Percentiles rank a stretch among this genome's conserved stretches.
Conservation (phyloP, 345 rosid genomes). For the Conringia planisiliqua region DNA sequence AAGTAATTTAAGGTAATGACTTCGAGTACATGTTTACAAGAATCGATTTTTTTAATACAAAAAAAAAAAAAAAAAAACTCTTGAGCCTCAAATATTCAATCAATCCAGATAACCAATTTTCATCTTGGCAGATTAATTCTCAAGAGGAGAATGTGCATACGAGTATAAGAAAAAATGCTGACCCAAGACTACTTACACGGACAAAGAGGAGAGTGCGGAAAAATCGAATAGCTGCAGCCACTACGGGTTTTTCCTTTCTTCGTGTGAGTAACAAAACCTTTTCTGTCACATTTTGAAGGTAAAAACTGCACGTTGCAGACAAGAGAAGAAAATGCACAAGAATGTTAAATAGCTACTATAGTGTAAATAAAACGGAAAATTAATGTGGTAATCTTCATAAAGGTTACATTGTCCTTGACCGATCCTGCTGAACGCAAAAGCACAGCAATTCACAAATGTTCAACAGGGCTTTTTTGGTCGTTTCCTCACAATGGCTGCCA, state of each 20-base stretch:
- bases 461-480: constrained; percentile 72
- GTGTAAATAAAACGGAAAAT: background rate
- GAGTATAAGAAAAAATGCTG: background rate
- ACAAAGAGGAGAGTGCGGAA: constrained; percentile 73
- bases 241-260: constrained; percentile 78
- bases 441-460: constrained; percentile 86
- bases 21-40: background rate
- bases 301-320: constrained; percentile 70
- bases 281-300: constrained; percentile 59
- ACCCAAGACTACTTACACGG: constrained; percentile 49
- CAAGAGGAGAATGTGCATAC: background rate
- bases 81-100: constrained; percentile 1
- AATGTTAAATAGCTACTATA: constrained; percentile 12
- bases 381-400: constrained; percentile 13
- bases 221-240: constrained; percentile 83
- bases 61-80: no score
- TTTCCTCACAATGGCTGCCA: constrained; percentile 43
- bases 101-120: background rate
- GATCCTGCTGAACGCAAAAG: constrained; percentile 71
- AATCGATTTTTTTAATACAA: background rate
- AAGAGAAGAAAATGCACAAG: constrained; percentile 18
- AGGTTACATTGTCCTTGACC: constrained; percentile 72
- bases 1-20: background rate
- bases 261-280: constrained; percentile 65
- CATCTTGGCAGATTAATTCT: background rate